Evolutionary conservation across 2,329 filamentous ascomycete species (phyloP).

Genomic region (Talaromyces pinophilus): DNA sequence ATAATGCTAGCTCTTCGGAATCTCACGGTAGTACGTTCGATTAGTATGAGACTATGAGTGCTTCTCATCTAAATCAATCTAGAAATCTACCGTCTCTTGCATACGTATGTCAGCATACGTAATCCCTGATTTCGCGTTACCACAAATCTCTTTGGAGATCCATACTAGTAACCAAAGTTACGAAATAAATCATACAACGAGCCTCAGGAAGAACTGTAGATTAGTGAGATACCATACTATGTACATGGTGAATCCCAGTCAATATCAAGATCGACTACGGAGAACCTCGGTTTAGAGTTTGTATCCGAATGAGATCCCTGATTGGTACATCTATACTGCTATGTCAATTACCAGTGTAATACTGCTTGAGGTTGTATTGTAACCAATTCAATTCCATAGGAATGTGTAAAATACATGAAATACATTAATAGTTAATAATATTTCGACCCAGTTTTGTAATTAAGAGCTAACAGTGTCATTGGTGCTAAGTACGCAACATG

Average conservation of each 20-base stretch:
- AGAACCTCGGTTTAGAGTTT: not conserved
- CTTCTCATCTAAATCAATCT: not conserved
- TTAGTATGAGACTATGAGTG: not conserved
- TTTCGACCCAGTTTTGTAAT: not conserved
- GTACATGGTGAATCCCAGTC: not conserved
- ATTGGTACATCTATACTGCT: not conserved
- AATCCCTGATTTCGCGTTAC: not conserved
- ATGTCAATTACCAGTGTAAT: not conserved
- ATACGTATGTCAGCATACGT: not conserved
- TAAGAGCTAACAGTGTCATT: not conserved
- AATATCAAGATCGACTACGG: not conserved
- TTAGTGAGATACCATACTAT: not conserved
- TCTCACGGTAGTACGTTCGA: not conserved
- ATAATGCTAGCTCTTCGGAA: not conserved
- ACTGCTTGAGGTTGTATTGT: too few species aligned
- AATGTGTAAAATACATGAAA: not conserved
- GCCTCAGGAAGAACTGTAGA: not conserved
- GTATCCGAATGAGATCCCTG: not conserved
- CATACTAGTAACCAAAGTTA: not conserved
- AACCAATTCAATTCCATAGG: not conserved
- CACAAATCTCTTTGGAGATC: not conserved
- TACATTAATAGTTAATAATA: not conserved
- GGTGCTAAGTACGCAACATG: not conserved
- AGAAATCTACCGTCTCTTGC: not conserved
- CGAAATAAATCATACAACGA: not conserved